Evolutionary conservation across 345 rosid genomes (phyloP).

Genomic region (Linum usitatissimum): DNA sequence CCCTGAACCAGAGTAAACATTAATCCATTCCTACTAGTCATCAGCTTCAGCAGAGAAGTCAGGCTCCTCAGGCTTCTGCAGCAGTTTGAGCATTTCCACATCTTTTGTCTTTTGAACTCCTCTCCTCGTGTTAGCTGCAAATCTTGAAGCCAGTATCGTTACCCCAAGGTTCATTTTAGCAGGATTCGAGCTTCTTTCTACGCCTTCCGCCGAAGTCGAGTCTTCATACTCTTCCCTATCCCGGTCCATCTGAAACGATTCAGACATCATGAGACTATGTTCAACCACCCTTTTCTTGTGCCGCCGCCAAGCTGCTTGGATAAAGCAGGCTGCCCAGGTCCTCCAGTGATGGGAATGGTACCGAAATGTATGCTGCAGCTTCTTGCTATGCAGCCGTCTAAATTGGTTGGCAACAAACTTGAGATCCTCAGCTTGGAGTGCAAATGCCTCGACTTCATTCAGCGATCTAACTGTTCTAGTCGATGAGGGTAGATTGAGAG

Average conservation of each 20-base stretch:
- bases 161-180: slow-evolving; percentile 53
- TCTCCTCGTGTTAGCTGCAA: slow-evolving; percentile 79
- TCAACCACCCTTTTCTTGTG: slow-evolving; percentile 37
- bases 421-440: slow-evolving; percentile 47
- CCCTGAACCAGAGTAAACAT: too few species aligned
- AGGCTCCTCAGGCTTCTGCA: slow-evolving; percentile 80
- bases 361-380: slow-evolving; percentile 47
- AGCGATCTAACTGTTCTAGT: slow-evolving; percentile 50
- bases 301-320: slow-evolving; percentile 53
- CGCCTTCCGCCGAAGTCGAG: too few species aligned
- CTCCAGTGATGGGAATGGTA: slow-evolving; percentile 61
- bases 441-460: slow-evolving; percentile 57
- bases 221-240: too few species aligned
- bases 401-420: slow-evolving; percentile 58
- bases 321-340: slow-evolving; percentile 61
- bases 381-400: slow-evolving; percentile 56
- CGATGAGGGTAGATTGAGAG: slow-evolving; percentile 43
- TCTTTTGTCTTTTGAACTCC: slow-evolving; percentile 63
- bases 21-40: too few species aligned
- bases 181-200: slow-evolving; percentile 21
- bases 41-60: slow-evolving; percentile 50
- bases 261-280: slow-evolving; percentile 29
- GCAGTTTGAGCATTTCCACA: slow-evolving; percentile 44
- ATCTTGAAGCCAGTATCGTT: slow-evolving; percentile 63
- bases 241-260: slow-evolving; percentile 26